Conservation (phyloP, 345 rosid species). For the Balakata baccata region DNA sequence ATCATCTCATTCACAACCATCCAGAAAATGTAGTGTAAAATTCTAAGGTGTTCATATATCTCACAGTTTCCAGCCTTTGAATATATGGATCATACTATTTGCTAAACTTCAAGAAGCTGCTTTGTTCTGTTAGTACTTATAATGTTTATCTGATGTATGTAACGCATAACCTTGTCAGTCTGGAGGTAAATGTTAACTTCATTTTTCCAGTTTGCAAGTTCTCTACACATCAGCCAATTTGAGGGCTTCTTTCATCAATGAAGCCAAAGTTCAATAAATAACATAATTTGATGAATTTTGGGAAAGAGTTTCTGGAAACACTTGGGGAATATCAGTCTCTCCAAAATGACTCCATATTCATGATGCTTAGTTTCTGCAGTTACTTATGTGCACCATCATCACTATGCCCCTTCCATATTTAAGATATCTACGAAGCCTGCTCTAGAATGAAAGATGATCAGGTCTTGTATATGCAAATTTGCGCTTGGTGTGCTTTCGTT, state of each 20-base stretch:
- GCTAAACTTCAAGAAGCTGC: not conserved
- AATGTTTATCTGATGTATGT: not conserved
- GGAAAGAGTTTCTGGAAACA: not conserved
- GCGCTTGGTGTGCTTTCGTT: not conserved
- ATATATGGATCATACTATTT: not conserved
- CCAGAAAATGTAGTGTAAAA: not conserved
- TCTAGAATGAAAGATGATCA: not conserved
- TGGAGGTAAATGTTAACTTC: constrained; percentile 1
- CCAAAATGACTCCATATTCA: not conserved
- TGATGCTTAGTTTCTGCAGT: too few species aligned
- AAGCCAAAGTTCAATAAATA: not conserved
- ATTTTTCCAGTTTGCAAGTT: too few species aligned
- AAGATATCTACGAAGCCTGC: not conserved
- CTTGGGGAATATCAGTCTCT: not conserved
- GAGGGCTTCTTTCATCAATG: not conserved
- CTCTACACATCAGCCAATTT: not conserved
- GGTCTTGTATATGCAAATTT: not conserved
- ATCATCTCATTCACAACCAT: not conserved
- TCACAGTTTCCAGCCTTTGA: not conserved
- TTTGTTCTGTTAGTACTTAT: not conserved
- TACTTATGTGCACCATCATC: too few species aligned
- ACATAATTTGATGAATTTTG: constrained; percentile 1
- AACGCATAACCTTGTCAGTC: not conserved
- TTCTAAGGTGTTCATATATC: not conserved
- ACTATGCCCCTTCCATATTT: not conserved